Conservation (phyloP, 108 stramenopile genomes). For the Fragilaria radians region DNA sequence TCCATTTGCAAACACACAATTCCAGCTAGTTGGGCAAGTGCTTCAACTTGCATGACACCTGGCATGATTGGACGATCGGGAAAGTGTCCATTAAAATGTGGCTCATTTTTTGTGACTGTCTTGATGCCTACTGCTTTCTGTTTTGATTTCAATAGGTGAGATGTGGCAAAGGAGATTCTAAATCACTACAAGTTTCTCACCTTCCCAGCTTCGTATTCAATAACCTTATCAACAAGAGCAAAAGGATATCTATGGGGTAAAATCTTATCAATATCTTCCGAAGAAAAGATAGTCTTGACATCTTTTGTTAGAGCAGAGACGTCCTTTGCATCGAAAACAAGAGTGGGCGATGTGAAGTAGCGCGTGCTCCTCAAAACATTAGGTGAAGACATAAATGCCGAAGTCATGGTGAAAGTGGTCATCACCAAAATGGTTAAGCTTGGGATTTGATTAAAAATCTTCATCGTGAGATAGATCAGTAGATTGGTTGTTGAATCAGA, state of each 20-base stretch:
- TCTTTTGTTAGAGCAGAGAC: constrained; percentile 64
- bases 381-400: too few relatives aligned
- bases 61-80: constrained; percentile 97
- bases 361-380: too few relatives aligned
- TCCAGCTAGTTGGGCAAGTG: constrained; percentile 95
- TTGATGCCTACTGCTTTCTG: constrained; percentile 91
- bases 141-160: background rate
- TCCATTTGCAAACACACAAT: constrained; percentile 87
- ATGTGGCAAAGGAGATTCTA: constrained; percentile 3
- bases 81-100: constrained; percentile 98
- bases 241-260: constrained; percentile 95
- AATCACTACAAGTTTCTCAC: constrained; percentile 2
- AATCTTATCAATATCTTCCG: constrained; percentile 86
- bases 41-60: constrained; percentile 95
- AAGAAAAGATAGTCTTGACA: constrained; percentile 68
- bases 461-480: too few relatives aligned
- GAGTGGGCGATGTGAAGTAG: constrained; percentile 2
- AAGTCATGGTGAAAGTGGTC: too few relatives aligned
- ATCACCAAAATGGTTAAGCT: too few relatives aligned
- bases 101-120: constrained; percentile 92
- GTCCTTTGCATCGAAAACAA: constrained; percentile 31
- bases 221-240: constrained; percentile 84
- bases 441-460: too few relatives aligned
- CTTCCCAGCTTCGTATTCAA: constrained; percentile 90
- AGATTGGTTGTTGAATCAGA: too few relatives aligned